Evolutionary conservation across 2,329 filamentous ascomycete genomes (phyloP).

Genomic region (Aureobasidium sp.): DNA sequence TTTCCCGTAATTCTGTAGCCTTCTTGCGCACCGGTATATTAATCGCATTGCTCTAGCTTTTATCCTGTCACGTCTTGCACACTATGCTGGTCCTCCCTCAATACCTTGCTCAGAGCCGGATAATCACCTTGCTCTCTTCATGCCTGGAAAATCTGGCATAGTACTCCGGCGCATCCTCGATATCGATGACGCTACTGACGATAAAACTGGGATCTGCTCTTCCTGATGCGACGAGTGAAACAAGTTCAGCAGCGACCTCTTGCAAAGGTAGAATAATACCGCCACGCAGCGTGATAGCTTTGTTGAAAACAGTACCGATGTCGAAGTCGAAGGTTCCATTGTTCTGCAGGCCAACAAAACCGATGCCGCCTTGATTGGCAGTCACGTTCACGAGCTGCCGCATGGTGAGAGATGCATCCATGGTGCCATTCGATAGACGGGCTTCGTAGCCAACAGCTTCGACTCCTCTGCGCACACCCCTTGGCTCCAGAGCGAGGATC

Average conservation of each 20-base stretch:
- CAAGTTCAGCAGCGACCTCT: not conserved
- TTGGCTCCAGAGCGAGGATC: slow-evolving; percentile 18
- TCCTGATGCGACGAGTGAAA: not conserved
- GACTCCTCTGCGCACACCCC: slow-evolving; percentile 14
- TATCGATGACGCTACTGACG: not conserved
- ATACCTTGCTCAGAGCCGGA: not conserved
- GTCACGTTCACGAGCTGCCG: not conserved
- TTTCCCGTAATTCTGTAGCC: no score
- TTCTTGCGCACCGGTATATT: no score
- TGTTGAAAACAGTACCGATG: not conserved
- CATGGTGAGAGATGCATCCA: not conserved
- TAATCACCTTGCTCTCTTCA: not conserved
- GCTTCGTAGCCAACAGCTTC: not conserved
- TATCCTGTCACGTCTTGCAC: no score
- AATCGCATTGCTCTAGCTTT: no score
- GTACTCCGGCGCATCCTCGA: not conserved
- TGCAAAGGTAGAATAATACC: not conserved
- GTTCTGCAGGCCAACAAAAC: not conserved
- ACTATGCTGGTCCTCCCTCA: no score
- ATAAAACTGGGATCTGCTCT: not conserved
- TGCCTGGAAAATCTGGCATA: not conserved
- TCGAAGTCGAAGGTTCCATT: not conserved
- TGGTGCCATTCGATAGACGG: not conserved
- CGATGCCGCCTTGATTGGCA: not conserved
- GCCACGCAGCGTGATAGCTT: not conserved